These are phyloP conservation scores for Sclerotinia sclerotiorum DNA, from an alignment of 2,329 filamentous ascomycete genomes.

Conservation along the genomic window DNA sequence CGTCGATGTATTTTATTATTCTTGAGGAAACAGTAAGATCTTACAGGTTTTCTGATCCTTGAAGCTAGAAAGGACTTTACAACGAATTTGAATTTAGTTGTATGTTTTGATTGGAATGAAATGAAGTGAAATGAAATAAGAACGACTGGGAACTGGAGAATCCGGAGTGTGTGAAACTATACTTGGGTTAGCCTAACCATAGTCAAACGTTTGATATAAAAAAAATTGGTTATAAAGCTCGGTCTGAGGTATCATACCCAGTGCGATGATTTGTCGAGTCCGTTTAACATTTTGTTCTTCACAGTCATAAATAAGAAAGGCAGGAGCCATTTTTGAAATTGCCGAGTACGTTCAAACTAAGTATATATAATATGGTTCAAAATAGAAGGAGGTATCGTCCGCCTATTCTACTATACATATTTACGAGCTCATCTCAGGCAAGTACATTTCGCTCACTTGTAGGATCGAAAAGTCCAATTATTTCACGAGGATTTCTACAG, in stretches of 20 bases:
- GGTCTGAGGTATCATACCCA: too few species aligned
- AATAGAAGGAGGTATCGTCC: not conserved
- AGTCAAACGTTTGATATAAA: not conserved
- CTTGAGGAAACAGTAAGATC: too few species aligned
- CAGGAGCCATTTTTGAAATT: not conserved
- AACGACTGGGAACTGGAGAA: not conserved
- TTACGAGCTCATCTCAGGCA: not conserved
- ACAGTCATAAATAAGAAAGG: not conserved
- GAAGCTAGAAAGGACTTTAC: too few species aligned
- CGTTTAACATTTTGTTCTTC: not conserved
- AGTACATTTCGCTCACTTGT: not conserved
- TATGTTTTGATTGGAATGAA: too few species aligned
- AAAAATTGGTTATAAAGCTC: not conserved
- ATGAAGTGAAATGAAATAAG: too few species aligned
- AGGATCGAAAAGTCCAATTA: not conserved
- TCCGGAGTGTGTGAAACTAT: not conserved
- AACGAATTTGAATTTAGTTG: too few species aligned
- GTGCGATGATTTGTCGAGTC: too few species aligned
- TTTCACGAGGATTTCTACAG: not conserved
- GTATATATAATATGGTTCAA: too few species aligned
- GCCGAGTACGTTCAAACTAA: not conserved
- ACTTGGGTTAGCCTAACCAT: not conserved
- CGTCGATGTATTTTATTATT: too few species aligned
- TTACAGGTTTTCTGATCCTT: too few species aligned
- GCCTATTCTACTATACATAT: not conserved